Conservation (phyloP, 805 yeast genomes). For the Helenozyma baotianmanensis region DNA sequence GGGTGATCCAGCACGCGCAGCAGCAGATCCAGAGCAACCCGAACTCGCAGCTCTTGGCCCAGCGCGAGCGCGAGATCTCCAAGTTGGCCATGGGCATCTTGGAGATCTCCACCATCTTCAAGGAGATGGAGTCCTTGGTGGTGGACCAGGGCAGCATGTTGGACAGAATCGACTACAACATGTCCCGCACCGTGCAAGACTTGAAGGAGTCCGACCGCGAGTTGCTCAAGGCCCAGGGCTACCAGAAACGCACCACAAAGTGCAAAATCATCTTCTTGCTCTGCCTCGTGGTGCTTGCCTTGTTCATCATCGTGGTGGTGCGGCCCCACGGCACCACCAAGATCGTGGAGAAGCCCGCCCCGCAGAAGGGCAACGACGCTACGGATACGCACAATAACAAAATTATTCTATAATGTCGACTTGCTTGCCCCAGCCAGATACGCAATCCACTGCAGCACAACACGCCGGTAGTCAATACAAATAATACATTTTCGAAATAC, state of each 20-base stretch:
- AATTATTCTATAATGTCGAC: too few species aligned
- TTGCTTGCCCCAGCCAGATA: too few species aligned
- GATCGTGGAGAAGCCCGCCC: conserved; percentile 17
- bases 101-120: conserved; percentile 89
- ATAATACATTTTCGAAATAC: too few species aligned
- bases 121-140: conserved; percentile 85
- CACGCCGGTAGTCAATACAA: too few species aligned
- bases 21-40: conserved; percentile 19
- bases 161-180: conserved; percentile 90
- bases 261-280: conserved; percentile 81
- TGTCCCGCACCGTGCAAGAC: conserved; percentile 73
- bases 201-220: conserved; percentile 76
- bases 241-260: conserved; percentile 86
- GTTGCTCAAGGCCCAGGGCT: conserved; percentile 65
- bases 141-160: conserved; percentile 93
- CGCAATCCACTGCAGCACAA: too few species aligned
- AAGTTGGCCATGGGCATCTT: conserved; percentile 90
- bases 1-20: conserved; percentile 48
- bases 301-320: conserved; percentile 65
- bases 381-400: too few species aligned
- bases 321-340: conserved; percentile 46
- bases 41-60: conserved; percentile 42
- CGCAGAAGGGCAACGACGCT: background rate
- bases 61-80: conserved; percentile 85
- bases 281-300: conserved; percentile 62